Evolutionary conservation across 2,329 filamentous ascomycete genomes (phyloP).

Genomic region (Thermochaetoides dissita): DNA sequence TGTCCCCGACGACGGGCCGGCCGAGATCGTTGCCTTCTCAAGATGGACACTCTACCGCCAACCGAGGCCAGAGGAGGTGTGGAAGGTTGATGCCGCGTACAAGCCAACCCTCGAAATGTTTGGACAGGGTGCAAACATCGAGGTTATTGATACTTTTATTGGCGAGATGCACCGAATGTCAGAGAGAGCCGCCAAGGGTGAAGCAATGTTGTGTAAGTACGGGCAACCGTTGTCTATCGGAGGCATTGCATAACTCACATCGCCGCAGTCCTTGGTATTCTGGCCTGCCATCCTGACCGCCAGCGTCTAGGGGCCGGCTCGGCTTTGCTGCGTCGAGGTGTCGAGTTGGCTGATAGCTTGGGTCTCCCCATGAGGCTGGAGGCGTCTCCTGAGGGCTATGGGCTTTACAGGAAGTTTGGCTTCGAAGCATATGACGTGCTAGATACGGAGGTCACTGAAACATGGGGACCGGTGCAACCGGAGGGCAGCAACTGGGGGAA

Average conservation of each 20-base stretch:
- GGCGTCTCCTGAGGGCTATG: constrained; percentile 17
- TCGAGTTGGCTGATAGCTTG: constrained; percentile 16
- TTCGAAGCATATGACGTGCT: constrained; percentile 17
- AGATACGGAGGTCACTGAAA: constrained; percentile 14
- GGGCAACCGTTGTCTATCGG: not conserved
- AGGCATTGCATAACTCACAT: not conserved
- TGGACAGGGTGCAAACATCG: constrained; percentile 13
- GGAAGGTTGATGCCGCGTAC: constrained; percentile 9
- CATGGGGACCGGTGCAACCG: constrained; percentile 10
- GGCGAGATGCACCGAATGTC: constrained; percentile 13
- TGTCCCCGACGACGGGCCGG: constrained; percentile 3
- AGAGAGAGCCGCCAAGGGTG: constrained; percentile 13
- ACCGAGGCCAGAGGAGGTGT: constrained; percentile 15
- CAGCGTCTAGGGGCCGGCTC: constrained; percentile 18
- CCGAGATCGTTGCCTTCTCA: constrained; percentile 19
- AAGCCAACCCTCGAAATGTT: constrained; percentile 10
- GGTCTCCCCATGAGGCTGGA: constrained; percentile 16
- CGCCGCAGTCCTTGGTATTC: constrained; percentile 14
- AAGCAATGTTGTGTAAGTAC: constrained; percentile 16
- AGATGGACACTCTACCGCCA: constrained; percentile 16
- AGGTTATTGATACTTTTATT: constrained; percentile 16
- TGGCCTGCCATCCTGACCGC: constrained; percentile 13
- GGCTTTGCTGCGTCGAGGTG: constrained; percentile 16
- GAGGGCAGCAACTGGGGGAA: constrained; percentile 17
- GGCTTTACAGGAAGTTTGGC: constrained; percentile 17